A percentile compares a stretch with the other conserved stretches of the same genome.
Conservation (phyloP, 192 early-diverging fungal species). For the Podila horticola region DNA sequence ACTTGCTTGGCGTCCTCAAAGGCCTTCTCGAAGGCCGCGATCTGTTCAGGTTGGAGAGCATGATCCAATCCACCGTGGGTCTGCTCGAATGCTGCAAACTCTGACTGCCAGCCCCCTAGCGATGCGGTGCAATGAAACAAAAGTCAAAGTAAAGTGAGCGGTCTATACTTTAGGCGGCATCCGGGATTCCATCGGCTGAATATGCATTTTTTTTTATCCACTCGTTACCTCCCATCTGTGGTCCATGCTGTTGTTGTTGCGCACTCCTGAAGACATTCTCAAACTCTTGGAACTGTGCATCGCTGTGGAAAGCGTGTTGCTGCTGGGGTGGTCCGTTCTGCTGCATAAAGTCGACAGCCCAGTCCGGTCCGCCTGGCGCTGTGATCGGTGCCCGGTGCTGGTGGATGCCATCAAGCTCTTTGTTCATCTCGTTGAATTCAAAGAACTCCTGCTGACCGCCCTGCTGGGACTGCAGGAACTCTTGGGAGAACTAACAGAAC, state of each 20-base stretch:
- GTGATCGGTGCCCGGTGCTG: slow-evolving; percentile 22
- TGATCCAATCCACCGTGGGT: slow-evolving; percentile 55
- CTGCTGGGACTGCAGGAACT: slow-evolving; percentile 59
- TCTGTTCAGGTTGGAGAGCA: slow-evolving; percentile 56
- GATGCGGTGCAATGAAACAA: not conserved
- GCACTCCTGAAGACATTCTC: slow-evolving; percentile 48
- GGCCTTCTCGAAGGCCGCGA: slow-evolving; percentile 77
- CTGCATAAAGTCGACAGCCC: slow-evolving; percentile 77
- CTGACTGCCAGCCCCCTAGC: slow-evolving; percentile 46
- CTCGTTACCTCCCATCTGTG: slow-evolving; percentile 35
- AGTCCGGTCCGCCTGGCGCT: slow-evolving; percentile 56
- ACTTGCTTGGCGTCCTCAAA: slow-evolving; percentile 68
- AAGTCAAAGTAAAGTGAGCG: not conserved
- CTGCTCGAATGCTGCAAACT: slow-evolving; percentile 74
- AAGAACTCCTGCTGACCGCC: slow-evolving; percentile 57
- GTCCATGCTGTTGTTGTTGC: slow-evolving; percentile 50
- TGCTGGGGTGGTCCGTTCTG: slow-evolving; percentile 30
- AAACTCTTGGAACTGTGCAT: slow-evolving; percentile 57
- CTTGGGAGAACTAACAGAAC: slow-evolving; percentile 61
- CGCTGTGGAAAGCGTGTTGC: slow-evolving; percentile 55
- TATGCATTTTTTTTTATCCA: too few species aligned
- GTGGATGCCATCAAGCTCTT: slow-evolving; percentile 72
- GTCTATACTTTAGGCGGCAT: not conserved
- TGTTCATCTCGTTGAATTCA: slow-evolving; percentile 75
- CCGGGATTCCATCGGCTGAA: not conserved